These are phyloP conservation scores for Metschnikowia anglica DNA, from an alignment of 805 yeast genomes.

Conservation along the genomic window DNA sequence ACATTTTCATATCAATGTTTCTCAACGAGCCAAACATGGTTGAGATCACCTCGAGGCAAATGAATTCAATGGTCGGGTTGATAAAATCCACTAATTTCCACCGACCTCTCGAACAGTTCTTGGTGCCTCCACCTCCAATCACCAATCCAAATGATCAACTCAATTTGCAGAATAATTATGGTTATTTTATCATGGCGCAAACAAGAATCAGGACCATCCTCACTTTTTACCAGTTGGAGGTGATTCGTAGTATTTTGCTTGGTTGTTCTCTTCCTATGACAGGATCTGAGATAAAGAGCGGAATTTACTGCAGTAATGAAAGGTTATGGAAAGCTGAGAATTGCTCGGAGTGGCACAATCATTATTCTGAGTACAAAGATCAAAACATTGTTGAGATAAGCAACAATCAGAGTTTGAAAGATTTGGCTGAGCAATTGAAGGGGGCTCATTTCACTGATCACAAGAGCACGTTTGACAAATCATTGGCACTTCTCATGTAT, in stretches of 20 bases:
- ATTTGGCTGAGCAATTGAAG: slow-evolving; percentile 47
- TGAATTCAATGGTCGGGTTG: slow-evolving; percentile 53
- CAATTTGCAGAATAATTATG: slow-evolving; percentile 42
- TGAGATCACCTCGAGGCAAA: slow-evolving; percentile 51
- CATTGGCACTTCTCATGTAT: slow-evolving; percentile 58
- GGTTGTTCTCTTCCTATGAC: slow-evolving; percentile 42
- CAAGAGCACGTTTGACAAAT: slow-evolving; percentile 47
- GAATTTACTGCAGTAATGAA: slow-evolving; percentile 62
- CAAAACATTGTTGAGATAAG: slow-evolving; percentile 49
- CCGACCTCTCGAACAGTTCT: slow-evolving; percentile 43
- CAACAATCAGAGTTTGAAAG: slow-evolving; percentile 51
- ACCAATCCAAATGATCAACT: slow-evolving; percentile 25
- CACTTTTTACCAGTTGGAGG: slow-evolving; percentile 49
- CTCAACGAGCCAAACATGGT: slow-evolving; percentile 53
- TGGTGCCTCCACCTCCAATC: slow-evolving; percentile 22
- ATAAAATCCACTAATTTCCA: slow-evolving; percentile 53
- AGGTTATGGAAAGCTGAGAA: slow-evolving; percentile 57
- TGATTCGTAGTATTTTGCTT: slow-evolving; percentile 45
- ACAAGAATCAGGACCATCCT: slow-evolving; percentile 55
- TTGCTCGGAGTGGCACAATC: slow-evolving; percentile 50
- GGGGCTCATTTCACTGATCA: slow-evolving; percentile 36
- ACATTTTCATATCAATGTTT: slow-evolving; percentile 56
- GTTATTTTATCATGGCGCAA: slow-evolving; percentile 54
- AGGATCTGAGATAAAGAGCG: slow-evolving; percentile 52
- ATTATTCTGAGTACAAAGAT: slow-evolving; percentile 16